Percentiles rank a stretch among this genome's conserved stretches.
Conservation (phyloP, 2,329 filamentous ascomycete genomes). For the Paradendryphiella salina region DNA sequence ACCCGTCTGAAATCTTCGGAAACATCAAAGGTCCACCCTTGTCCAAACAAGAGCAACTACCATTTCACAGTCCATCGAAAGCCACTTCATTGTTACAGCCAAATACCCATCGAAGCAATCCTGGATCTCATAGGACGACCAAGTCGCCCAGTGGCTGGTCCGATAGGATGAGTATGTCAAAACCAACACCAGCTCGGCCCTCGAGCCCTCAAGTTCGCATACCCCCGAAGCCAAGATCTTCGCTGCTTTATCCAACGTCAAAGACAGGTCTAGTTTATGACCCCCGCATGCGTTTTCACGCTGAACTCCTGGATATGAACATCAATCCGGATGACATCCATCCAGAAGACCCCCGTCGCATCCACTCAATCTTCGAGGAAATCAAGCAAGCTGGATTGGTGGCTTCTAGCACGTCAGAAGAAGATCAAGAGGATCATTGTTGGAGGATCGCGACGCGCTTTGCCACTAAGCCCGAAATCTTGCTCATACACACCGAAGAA, state of each 20-base stretch:
- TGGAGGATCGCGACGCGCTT: slow-evolving; percentile 74
- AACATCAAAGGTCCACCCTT: slow-evolving; percentile 17
- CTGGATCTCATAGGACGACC: slow-evolving; percentile 9
- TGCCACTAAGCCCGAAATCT: slow-evolving; percentile 79
- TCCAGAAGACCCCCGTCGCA: slow-evolving; percentile 89
- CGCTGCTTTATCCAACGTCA: slow-evolving; percentile 37
- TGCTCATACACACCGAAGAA: slow-evolving; percentile 72
- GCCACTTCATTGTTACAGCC: slow-evolving; percentile 13
- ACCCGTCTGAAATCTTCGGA: slow-evolving; percentile 36
- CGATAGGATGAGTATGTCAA: slow-evolving; percentile 32
- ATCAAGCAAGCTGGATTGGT: slow-evolving; percentile 82
- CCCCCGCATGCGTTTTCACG: slow-evolving; percentile 92
- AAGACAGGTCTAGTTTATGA: slow-evolving; percentile 69
- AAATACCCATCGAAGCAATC: slow-evolving; percentile 4
- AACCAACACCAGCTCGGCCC: slow-evolving; percentile 17
- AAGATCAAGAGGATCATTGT: slow-evolving; percentile 56
- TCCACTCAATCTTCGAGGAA: slow-evolving; percentile 89
- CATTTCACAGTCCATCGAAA: slow-evolving; percentile 31
- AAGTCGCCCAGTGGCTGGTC: slow-evolving; percentile 21
- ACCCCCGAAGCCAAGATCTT: slow-evolving; percentile 42
- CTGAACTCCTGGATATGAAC: slow-evolving; percentile 62
- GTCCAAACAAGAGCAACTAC: slow-evolving; percentile 32
- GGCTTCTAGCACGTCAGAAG: slow-evolving; percentile 59
- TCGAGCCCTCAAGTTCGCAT: slow-evolving; percentile 35
- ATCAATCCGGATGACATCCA: slow-evolving; percentile 70